Base-by-base conservation (phyloP, 2,329 filamentous ascomycete genomes). In the Trichoderma polysporum region DNA sequence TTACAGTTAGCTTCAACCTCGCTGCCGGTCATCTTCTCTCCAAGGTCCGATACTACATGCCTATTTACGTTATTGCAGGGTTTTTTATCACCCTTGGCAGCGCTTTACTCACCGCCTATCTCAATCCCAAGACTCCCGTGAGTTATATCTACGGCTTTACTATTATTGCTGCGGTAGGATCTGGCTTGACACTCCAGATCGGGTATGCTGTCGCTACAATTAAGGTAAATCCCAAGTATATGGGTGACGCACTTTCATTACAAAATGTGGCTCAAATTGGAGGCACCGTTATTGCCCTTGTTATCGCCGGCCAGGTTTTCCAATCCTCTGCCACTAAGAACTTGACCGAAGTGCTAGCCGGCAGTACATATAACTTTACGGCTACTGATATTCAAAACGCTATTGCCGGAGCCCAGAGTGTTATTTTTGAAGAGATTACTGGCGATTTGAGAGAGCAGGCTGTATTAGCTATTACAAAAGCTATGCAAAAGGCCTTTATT, bases 171-270 rank as follows among this genome's bases (percentile, higher is more conserved):
- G 68, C 60, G 5, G 19, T 56, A 13, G 68, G 57, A 63, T 17
- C 72, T 9, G 25, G 33, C 5, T 69, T 69, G 8, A 39, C 56
- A 17, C 29, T 72, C 4, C 72, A 75, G 64, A 68, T 73, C 19
- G 72, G 73, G 41, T 77, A 75, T 68, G 69, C 74, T 7, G 70
- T 77, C 7, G 73, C 71, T 19, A 71, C 69, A n/a, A 70, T 31
- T 19, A 15, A 25, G 35, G 22, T 22, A 12, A 17, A 15, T 4
- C 29, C 47, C n/a, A 31, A 41, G 8, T 13, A 41, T 22, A 41
- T 59, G 31, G 47, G 47, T 8, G 31, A 63, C 27, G 35, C 35
- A 31, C 17, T 63, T 39, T 8, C 17, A 4, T 49, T 77, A 29
- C 73, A 74, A 67, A 76, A 76, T 41, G 39, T 76, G 75, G n/a